Percentiles rank a stretch among this genome's conserved stretches.
Conservation (phyloP, 2,329 filamentous ascomycete species). For the Simplicillium sp. region DNA sequence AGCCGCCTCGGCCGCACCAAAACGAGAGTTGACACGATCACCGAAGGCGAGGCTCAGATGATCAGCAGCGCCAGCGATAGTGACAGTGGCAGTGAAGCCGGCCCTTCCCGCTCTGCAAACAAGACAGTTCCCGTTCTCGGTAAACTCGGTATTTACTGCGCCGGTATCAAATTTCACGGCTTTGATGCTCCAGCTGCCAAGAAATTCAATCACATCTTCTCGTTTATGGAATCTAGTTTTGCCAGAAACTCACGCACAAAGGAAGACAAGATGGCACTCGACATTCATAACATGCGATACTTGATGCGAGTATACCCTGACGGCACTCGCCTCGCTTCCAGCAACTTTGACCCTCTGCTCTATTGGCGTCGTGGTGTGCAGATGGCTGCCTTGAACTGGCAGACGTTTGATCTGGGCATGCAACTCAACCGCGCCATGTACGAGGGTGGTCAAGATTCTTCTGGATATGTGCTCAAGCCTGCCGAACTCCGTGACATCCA, state of each 20-base stretch:
- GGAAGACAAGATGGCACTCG: slow-evolving; percentile 67
- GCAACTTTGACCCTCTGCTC: slow-evolving; percentile 87
- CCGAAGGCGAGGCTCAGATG: slow-evolving; percentile 46
- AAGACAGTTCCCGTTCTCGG: slow-evolving; percentile 81
- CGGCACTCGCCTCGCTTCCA: slow-evolving; percentile 70
- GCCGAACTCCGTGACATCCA: slow-evolving; percentile 69
- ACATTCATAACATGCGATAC: slow-evolving; percentile 84
- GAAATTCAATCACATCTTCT: slow-evolving; percentile 89
- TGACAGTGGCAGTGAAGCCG: slow-evolving; percentile 56
- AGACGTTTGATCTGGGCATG: slow-evolving; percentile 92
- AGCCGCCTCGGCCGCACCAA: slow-evolving; percentile 35
- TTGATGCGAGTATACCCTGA: slow-evolving; percentile 93
- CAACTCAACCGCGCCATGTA: slow-evolving; percentile 99
- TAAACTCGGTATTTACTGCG: slow-evolving; percentile 70
- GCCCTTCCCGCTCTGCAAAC: slow-evolving; percentile 53
- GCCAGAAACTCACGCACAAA: slow-evolving; percentile 67
- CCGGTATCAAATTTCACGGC: slow-evolving; percentile 70
- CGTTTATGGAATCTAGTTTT: slow-evolving; percentile 85
- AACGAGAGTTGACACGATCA: slow-evolving; percentile 48
- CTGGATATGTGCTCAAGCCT: slow-evolving; percentile 91
- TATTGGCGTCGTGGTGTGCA: slow-evolving; percentile 96
- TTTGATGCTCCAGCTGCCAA: slow-evolving; percentile 73
- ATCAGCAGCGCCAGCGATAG: slow-evolving; percentile 67
- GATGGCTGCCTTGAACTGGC: slow-evolving; percentile 97
- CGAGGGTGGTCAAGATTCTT: slow-evolving; percentile 73